Base-by-base conservation (phyloP, 306 rosid genomes). In the Oxytropis ochrocephala region DNA sequence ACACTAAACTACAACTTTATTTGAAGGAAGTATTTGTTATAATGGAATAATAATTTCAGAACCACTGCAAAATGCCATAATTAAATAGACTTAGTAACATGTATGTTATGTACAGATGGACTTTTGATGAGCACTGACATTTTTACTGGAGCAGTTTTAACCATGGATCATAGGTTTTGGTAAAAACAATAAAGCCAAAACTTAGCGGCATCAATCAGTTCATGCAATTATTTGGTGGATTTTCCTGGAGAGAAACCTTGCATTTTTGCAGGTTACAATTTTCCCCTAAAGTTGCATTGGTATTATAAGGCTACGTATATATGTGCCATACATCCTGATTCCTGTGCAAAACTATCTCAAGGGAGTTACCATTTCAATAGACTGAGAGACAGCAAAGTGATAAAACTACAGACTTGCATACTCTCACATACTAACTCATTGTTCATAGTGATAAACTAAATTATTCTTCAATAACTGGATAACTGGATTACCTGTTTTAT, bases 401-500 rank as follows among this genome's bases (percentile, higher is more conserved):
- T 24, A 24, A 24, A 24, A 24, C 55, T 41, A 56, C 41, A 21
- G 11, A 58, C 11, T 53, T 58, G 7, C 56, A 56, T 16, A 13
- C 27, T 59, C 48, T 35, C 43, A 61, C 50, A 61, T 50, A 71
- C 16, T 30, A 70, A 58, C 76, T 50, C 44, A 33, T 8, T 49
- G 18, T 51, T 51, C 55, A 14, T 10, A 62, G 41, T 27, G 51
- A 29, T 11, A 36, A 68, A 43, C 32, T 65, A 48, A 55, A 73
- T 32, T 43, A 14, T 18, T 36, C 43, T 73, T 72, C 60, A 66
- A 70, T 64, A 54, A 70, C 60, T 18, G 19, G 32, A 70, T 64
- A 50, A 70, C 55, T 18, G 27, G 32, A 74, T 51, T 88, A 94
- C 99, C 99, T 88, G 82, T 56, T 87, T 80, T 63, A 42, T 76